Evolutionary conservation across 352 stramenopile genomes (phyloP), one percentile per base, ranked within the genome.

Genomic region (Globisporangium spinosum): DNA sequence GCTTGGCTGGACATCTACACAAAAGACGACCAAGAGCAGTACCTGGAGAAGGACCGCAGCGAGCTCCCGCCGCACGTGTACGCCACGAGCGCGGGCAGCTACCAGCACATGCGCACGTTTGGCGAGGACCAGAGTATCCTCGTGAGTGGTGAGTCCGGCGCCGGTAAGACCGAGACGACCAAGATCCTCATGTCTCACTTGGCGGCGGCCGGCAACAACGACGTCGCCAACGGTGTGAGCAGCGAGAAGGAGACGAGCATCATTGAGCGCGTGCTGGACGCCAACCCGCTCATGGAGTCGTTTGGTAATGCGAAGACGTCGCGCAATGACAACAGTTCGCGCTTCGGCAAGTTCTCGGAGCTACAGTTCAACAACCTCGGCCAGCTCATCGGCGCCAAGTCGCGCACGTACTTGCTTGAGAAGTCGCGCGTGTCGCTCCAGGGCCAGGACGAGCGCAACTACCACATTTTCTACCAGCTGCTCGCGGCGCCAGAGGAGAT

Each of bases 381-480:
- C 6, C 80, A 93, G 65, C 73, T 97, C 35, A 82, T 97, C 45
- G 90, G 90, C 27, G 90, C 89, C 34, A 77, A 78, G 13, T 93
- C 85, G 34, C 83, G 89, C 58, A 96, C 89, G 43, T 97, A 95
- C 68, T 61, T 97, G 70, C 77, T 97, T 25, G 89, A 97, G 71
- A 97, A 97, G 68, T 91, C 85, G 35, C 85, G 89, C 35, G 96
- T 85, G 69, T 98, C 67, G 75, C 94, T 82, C 35, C 96, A 98
- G 77, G 87, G 85, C n/a, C 62, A 90, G 55, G 91, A 91, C 15
- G 97, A 99, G 76, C 82, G 97, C 58, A 99, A 99, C 80, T 99
- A 98, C 85, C 97, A 99, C 78, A 98, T 99, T 61, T 99, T 99
- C 74, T 99, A 99, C 82, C 90, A 99, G 69, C 71, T 99, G 38